Conservation (phyloP, 2,329 filamentous ascomycete species). For the Thielaviopsis punctulata region DNA sequence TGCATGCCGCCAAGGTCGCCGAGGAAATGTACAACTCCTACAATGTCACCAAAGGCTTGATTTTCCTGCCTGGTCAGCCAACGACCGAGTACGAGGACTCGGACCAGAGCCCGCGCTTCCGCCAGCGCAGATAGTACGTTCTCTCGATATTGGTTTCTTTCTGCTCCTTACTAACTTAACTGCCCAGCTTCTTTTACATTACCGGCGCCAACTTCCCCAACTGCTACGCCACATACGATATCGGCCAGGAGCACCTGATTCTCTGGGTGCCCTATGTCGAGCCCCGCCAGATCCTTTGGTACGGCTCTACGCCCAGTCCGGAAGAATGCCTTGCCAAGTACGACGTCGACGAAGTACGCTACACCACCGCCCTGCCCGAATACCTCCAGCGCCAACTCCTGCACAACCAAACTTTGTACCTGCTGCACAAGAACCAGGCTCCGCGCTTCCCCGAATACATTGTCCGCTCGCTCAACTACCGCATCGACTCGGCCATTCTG, state of each 20-base stretch:
- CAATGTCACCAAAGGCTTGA: conserved; percentile 30
- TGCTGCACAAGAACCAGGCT: conserved; percentile 32
- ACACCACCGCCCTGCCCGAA: conserved; percentile 34
- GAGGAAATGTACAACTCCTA: conserved; percentile 23
- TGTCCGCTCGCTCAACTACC: conserved; percentile 17
- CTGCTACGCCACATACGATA: conserved; percentile 40
- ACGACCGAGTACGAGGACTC: conserved; percentile 39
- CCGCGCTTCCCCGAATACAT: conserved; percentile 23
- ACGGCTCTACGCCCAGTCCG: conserved; percentile 40
- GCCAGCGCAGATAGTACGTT: conserved; percentile 40
- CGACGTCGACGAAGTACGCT: conserved; percentile 56
- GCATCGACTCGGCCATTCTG: conserved; percentile 35
- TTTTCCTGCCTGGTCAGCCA: conserved; percentile 37
- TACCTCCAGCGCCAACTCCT: conserved; percentile 24
- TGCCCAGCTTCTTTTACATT: conserved; percentile 40
- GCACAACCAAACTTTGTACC: conserved; percentile 21
- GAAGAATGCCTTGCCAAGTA: conserved; percentile 44
- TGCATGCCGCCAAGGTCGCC: conserved; percentile 39
- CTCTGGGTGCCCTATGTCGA: conserved; percentile 60
- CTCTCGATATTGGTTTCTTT: background rate
- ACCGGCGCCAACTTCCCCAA: conserved; percentile 36
- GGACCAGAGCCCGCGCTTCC: conserved; percentile 37
- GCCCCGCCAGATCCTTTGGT: conserved; percentile 43
- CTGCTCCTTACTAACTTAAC: background rate
- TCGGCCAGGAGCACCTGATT: conserved; percentile 41